Conservation (phyloP, 1,139 yeast species). For the Yamadazyma membranifaciens region DNA sequence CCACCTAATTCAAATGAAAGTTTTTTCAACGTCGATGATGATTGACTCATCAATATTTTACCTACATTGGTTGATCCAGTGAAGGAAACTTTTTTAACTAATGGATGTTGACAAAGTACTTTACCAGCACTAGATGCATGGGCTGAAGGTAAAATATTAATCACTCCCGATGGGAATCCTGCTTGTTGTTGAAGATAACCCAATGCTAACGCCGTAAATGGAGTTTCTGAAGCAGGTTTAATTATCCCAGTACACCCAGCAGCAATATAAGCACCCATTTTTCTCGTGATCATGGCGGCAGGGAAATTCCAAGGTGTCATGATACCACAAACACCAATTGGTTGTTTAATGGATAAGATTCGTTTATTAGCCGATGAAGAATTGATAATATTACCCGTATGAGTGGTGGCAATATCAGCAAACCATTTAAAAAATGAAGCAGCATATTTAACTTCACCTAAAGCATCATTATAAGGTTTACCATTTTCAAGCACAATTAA, state of each 20-base stretch:
- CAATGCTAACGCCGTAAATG: slow-evolving; percentile 79
- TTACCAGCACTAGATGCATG: slow-evolving; percentile 56
- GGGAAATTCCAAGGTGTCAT: slow-evolving; percentile 98
- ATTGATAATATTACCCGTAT: slow-evolving; percentile 70
- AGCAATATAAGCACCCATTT: slow-evolving; percentile 87
- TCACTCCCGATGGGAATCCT: slow-evolving; percentile 83
- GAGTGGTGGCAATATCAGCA: slow-evolving; percentile 80
- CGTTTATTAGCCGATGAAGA: slow-evolving; percentile 58
- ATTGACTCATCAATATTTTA: slow-evolving; percentile 72
- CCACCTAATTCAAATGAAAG: slow-evolving; percentile 90
- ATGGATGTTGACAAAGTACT: slow-evolving; percentile 65
- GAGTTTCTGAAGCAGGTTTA: slow-evolving; percentile 91
- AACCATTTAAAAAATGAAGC: slow-evolving; percentile 87
- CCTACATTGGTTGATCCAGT: slow-evolving; percentile 92
- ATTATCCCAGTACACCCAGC: slow-evolving; percentile 90
- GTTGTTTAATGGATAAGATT: slow-evolving; percentile 69
- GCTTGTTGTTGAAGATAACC: slow-evolving; percentile 73
- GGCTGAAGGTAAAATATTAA: slow-evolving; percentile 66
- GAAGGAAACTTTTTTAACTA: slow-evolving; percentile 74
- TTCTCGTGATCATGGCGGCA: slow-evolving; percentile 88
- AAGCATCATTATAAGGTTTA: slow-evolving; percentile 71
- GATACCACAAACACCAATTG: slow-evolving; percentile 88
- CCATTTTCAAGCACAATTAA: slow-evolving; percentile 82
- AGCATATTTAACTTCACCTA: slow-evolving; percentile 74
- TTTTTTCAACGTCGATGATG: slow-evolving; percentile 77